Percentiles rank a stretch among this genome's conserved stretches.
phyloP scores from a whole-genome alignment of 2,329 filamentous ascomycete genomes.

The Plenodomus biglobosus region DNA sequence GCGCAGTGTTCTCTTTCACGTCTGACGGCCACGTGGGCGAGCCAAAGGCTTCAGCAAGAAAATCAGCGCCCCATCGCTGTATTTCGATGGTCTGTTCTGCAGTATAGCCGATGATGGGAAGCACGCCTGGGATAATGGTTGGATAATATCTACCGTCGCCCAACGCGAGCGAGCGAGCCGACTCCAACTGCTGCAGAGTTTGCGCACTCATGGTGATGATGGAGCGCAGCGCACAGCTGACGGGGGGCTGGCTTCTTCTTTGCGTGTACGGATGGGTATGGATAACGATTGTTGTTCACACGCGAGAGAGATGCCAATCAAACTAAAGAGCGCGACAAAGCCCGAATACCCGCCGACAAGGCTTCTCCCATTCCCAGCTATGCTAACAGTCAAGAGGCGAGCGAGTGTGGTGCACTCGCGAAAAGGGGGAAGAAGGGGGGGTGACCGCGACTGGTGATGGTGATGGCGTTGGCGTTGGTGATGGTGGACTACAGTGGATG shows the following conservation, averaged over 20 bases:
- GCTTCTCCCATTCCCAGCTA: slow-evolving; percentile 35
- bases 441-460: slow-evolving; percentile 19
- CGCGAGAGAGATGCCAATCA: slow-evolving; percentile 35
- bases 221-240: slow-evolving; percentile 1
- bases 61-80: slow-evolving; percentile 93
- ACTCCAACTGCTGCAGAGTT: slow-evolving; percentile 75
- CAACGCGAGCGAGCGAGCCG: slow-evolving; percentile 86
- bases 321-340: slow-evolving; percentile 36
- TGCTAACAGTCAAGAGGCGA: slow-evolving; percentile 21
- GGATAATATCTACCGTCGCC: slow-evolving; percentile 85
- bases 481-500: slow-evolving; percentile 15
- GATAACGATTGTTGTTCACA: slow-evolving; percentile 32
- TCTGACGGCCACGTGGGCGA: slow-evolving; percentile 77
- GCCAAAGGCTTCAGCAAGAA: slow-evolving; percentile 92
- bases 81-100: slow-evolving; percentile 69
- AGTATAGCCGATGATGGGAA: slow-evolving; percentile 82
- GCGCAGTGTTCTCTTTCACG: slow-evolving; percentile 77
- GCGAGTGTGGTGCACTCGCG: slow-evolving; percentile 30
- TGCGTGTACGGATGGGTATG: slow-evolving; percentile 8
- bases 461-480: not conserved
- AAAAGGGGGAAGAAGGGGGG: slow-evolving; percentile 22
- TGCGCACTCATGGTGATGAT: slow-evolving; percentile 34
- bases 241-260: not conserved
- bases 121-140: slow-evolving; percentile 85
- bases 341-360: slow-evolving; percentile 20